phyloP scores from a whole-genome alignment of 768 basidiomycete species.

The Suillus ampliporus region DNA sequence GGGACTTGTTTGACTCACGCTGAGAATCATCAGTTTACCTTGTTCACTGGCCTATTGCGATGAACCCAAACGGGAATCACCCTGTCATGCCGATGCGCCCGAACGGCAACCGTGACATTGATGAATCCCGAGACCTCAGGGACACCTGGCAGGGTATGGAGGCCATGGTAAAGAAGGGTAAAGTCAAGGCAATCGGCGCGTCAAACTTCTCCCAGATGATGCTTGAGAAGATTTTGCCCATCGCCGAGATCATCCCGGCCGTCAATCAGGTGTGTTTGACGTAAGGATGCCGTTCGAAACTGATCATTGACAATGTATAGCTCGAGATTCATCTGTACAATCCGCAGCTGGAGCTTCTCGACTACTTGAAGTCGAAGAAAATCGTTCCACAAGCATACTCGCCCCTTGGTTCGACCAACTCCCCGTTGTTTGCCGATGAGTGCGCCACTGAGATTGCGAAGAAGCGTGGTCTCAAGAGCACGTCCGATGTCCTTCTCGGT shows the following conservation, averaged over 20 bases:
- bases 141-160: slow-evolving; percentile 91
- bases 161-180: slow-evolving; percentile 68
- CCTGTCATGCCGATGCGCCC: slow-evolving; percentile 60
- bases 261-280: slow-evolving; percentile 65
- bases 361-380: slow-evolving; percentile 64
- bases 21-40: slow-evolving; percentile 54
- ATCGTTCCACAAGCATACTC: slow-evolving; percentile 84
- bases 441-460: slow-evolving; percentile 62
- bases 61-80: slow-evolving; percentile 73
- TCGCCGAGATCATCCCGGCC: slow-evolving; percentile 69
- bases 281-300: background rate
- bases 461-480: slow-evolving; percentile 53
- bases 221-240: slow-evolving; percentile 72
- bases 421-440: slow-evolving; percentile 70
- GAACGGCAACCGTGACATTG: slow-evolving; percentile 70
- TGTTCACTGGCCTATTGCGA: slow-evolving; percentile 82
- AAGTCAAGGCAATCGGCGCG: slow-evolving; percentile 69
- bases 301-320: slow-evolving; percentile 37
- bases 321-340: slow-evolving; percentile 79
- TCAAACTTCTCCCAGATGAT: slow-evolving; percentile 77
- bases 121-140: slow-evolving; percentile 64
- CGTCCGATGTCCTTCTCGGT: slow-evolving; percentile 64
- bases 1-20: background rate
- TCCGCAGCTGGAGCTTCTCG: slow-evolving; percentile 70
- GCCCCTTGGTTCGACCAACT: slow-evolving; percentile 73